phyloP scores from a whole-genome alignment of 495 filamentous ascomycete genomes.

The Beverwykella pulmonaria region DNA sequence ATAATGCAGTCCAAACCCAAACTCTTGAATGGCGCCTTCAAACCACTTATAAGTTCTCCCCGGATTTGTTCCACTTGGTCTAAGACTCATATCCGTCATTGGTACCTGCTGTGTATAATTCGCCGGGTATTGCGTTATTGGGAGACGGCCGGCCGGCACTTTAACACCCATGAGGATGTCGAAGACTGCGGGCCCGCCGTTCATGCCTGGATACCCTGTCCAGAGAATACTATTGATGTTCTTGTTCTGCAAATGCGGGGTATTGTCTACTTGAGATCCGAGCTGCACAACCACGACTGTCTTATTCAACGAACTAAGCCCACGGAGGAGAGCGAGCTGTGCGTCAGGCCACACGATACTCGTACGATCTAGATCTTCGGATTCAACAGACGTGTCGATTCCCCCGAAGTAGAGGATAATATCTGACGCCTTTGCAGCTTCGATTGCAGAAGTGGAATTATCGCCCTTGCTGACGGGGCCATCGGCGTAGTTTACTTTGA shows the following conservation, averaged over 20 bases:
- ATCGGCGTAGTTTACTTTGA: constrained; percentile 53
- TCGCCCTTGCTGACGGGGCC: constrained; percentile 42
- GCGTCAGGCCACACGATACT: constrained; percentile 60
- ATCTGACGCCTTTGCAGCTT: constrained; percentile 56
- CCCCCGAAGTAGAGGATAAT: constrained; percentile 61
- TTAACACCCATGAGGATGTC: constrained; percentile 58
- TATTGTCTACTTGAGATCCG: constrained; percentile 49
- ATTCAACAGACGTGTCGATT: constrained; percentile 59
- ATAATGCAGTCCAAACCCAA: constrained; percentile 60
- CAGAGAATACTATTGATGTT: constrained; percentile 58
- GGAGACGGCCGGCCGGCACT: constrained; percentile 60
- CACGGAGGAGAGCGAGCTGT: constrained; percentile 57
- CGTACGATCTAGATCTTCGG: constrained; percentile 56
- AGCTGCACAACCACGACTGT: constrained; percentile 61
- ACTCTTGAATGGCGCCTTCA: constrained; percentile 54
- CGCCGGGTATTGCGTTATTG: constrained; percentile 61
- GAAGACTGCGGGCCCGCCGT: constrained; percentile 56
- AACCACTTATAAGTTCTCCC: constrained; percentile 68
- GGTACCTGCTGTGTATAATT: constrained; percentile 56
- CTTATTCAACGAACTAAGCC: constrained; percentile 55
- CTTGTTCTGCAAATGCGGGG: constrained; percentile 41
- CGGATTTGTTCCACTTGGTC: constrained; percentile 47
- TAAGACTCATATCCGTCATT: constrained; percentile 59
- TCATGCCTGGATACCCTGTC: constrained; percentile 63
- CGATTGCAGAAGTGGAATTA: constrained; percentile 41